phyloP scores from a whole-genome alignment of 2,329 filamentous ascomycete species.

The Pseudocercospora eumusae region DNA sequence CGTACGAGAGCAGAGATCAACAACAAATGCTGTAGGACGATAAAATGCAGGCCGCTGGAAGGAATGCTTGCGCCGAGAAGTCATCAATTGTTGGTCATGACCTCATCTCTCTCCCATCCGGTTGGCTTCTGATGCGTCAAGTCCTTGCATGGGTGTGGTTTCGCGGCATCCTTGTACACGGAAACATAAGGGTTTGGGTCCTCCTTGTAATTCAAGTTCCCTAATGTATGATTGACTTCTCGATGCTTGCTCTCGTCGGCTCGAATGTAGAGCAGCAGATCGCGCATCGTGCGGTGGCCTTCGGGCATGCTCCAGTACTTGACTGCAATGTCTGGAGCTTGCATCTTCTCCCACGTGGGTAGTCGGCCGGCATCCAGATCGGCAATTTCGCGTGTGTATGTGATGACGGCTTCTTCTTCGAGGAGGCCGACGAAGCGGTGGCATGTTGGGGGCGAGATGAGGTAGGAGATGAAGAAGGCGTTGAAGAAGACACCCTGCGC shows the following conservation, averaged over 20 bases:
- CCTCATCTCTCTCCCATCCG: constrained; percentile 83
- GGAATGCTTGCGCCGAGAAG: background rate
- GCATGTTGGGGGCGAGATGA: constrained; percentile 80
- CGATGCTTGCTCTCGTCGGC: constrained; percentile 79
- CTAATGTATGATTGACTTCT: constrained; percentile 93
- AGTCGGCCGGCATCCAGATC: constrained; percentile 84
- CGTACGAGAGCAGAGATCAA: background rate
- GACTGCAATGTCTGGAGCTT: constrained; percentile 84
- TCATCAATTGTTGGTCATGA: constrained; percentile 53
- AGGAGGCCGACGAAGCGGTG: constrained; percentile 97
- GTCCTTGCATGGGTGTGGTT: constrained; percentile 69
- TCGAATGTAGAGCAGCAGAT: constrained; percentile 83
- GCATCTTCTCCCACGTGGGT: constrained; percentile 76
- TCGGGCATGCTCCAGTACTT: constrained; percentile 95
- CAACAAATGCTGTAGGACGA: too few species aligned
- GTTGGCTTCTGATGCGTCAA: constrained; percentile 64
- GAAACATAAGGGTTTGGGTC: constrained; percentile 93
- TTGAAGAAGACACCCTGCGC: constrained; percentile 98
- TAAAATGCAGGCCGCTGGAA: background rate
- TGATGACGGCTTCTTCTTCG: constrained; percentile 95
- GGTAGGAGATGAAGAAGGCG: constrained; percentile 82
- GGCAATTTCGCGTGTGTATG: constrained; percentile 84
- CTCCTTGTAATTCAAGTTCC: constrained; percentile 78
- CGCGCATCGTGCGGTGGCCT: constrained; percentile 75
- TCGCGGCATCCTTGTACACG: constrained; percentile 69